These are phyloP conservation scores for Crithidia fasciculata DNA, from an alignment of 208 protist species.

Conservation along the genomic window DNA sequence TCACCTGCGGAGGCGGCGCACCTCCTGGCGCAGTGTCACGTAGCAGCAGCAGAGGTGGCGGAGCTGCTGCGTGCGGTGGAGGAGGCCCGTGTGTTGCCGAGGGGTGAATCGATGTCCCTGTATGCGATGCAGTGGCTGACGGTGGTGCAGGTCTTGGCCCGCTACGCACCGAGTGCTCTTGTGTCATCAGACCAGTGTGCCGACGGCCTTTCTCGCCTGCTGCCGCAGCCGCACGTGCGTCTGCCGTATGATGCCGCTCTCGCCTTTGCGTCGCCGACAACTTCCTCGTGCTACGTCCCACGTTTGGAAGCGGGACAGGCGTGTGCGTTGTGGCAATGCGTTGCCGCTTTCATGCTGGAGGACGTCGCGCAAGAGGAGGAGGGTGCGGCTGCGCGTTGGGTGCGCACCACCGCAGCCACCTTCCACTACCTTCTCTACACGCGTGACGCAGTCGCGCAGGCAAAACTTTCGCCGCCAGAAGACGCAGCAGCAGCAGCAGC, in stretches of 20 bases:
- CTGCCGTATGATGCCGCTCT: background rate
- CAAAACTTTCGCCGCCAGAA: too few species aligned
- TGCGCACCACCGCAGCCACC: background rate
- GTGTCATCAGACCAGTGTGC: conserved; percentile 12
- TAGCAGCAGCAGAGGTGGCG: conserved; percentile 14
- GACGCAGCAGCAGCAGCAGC: background rate
- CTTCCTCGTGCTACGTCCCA: background rate
- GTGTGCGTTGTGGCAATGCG: conserved; percentile 19
- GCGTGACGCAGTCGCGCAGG: background rate
- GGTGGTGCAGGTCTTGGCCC: conserved; percentile 11
- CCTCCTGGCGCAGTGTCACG: conserved; percentile 18
- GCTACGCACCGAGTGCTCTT: conserved; percentile 20
- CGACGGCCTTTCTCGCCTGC: conserved; percentile 20
- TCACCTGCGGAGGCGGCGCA: background rate
- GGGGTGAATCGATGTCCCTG: background rate
- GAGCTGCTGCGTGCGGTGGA: conserved; percentile 19
- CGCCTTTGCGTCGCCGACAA: background rate
- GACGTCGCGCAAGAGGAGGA: background rate
- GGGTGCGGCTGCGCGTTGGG: background rate
- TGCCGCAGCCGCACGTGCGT: conserved; percentile 8
- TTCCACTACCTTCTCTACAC: conserved; percentile 9
- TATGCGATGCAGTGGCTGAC: conserved; percentile 18
- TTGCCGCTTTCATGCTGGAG: background rate
- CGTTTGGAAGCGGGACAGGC: background rate
- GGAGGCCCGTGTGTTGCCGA: conserved; percentile 14